Evolutionary conservation across 306 rosid species (phyloP).

Genomic region (Quercus aquifolioides): DNA sequence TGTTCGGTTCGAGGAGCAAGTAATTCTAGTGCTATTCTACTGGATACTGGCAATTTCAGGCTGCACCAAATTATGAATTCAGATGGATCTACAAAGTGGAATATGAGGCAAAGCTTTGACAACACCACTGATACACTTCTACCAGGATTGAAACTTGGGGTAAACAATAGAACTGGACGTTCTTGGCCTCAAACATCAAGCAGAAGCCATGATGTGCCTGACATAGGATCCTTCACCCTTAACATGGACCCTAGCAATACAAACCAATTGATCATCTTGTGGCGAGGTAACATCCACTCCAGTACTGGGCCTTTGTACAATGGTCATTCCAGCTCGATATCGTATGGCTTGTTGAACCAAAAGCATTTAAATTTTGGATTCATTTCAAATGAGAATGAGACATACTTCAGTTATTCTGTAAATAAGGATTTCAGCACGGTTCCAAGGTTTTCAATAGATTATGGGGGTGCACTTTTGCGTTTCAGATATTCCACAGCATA

Average conservation of each 20-base stretch:
- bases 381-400: conserved; percentile 1
- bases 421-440: neutral
- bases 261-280: neutral
- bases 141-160: too few species aligned
- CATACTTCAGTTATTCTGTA: neutral
- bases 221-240: conserved; percentile 10
- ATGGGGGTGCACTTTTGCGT: neutral
- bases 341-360: neutral
- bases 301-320: neutral
- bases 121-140: too few species aligned
- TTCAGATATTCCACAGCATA: neutral
- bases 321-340: conserved; percentile 11
- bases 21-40: too few species aligned
- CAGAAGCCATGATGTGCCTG: too few species aligned
- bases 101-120: too few species aligned
- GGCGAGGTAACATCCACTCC: neutral
- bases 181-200: too few species aligned
- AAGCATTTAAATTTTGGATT: conserved; percentile 17
- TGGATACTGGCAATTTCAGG: too few species aligned
- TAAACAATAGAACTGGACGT: too few species aligned
- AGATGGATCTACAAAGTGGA: too few species aligned
- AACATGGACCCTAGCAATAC: neutral
- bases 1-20: too few species aligned
- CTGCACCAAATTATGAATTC: too few species aligned
- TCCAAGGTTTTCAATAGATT: conserved; percentile 5